phyloP scores from a whole-genome alignment of 306 rosid species.

The Pyrus pyrifolia region DNA sequence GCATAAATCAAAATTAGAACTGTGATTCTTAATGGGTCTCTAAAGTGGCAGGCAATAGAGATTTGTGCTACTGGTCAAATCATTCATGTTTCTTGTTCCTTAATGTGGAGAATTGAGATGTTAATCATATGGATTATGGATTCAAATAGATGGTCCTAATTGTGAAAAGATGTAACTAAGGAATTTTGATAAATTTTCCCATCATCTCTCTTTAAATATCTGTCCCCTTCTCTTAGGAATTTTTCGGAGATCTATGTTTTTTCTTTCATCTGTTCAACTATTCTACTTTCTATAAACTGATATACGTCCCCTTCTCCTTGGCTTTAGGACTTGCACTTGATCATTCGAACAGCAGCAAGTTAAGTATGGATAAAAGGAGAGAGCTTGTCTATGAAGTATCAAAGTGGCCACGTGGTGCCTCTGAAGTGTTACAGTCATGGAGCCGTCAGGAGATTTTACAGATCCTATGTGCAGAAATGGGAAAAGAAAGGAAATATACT shows the following conservation, averaged over 20 bases:
- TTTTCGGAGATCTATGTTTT: background rate
- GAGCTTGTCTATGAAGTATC: constrained; percentile 82
- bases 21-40: constrained; percentile 4
- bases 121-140: constrained; percentile 10
- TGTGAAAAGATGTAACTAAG: background rate
- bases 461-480: constrained; percentile 94
- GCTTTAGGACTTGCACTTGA: constrained; percentile 48
- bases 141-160: background rate
- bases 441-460: constrained; percentile 95
- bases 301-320: constrained; percentile 13
- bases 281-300: constrained; percentile 11
- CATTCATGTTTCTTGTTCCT: constrained; percentile 10
- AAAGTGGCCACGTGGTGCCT: constrained; percentile 65
- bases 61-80: constrained; percentile 1
- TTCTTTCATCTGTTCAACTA: background rate
- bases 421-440: constrained; percentile 83
- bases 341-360: constrained; percentile 49
- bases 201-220: background rate
- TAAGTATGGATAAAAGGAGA: constrained; percentile 84
- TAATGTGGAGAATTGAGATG: constrained; percentile 11
- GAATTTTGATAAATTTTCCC: background rate
- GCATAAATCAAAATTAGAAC: background rate
- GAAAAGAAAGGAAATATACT: constrained; percentile 97
- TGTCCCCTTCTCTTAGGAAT: background rate
- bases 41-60: background rate